Evolutionary conservation across 148 eudicot species (phyloP), one percentile per base, ranked within the genome.

Genomic region (Gaultheria prostrata): DNA sequence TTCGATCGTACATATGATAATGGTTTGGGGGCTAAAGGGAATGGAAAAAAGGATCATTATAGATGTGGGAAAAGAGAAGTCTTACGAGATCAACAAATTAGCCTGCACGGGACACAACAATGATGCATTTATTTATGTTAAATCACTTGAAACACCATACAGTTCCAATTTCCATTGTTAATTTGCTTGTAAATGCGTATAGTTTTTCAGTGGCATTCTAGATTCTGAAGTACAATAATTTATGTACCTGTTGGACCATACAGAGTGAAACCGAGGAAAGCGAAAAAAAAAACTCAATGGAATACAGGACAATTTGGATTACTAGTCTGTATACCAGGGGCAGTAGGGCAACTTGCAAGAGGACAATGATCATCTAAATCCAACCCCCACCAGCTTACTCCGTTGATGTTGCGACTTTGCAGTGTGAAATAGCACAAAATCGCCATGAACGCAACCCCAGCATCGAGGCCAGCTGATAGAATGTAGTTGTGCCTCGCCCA

Each of bases 401-500:
- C 92, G 54, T 86, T 69, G 24, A 86, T 88, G 28, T 80, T 87
- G 0, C 43, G 67, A 28, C 73, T 28, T 33, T 85, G 89, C 65
- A 90, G 43, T 39, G 86, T 56, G 82, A 88, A 90, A 77, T 86
- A 90, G 77, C 85, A 77, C n/a, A 90, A 70, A 3, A 85, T 85
- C 0, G 87, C 88, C 89, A 88, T 85, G 82, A 90, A 88, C 1
- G 92, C 92, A 4, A 85, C 86, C 43, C 90, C 90, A 0, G 90
- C 90, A 72, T 89, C 88, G 0, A 89, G 53, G 3, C 87, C 90
- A 3, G 86, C 90, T 1, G 88, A 87, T 2, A 89, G 78, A 17
- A 89, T 84, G 49, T 89, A 89, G 45, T 87, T 89, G 57, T 89
- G 88, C 75, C 91, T 82, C 0, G 86, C 86, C 91, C 91, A 82